Evolutionary conservation across 306 rosid species (phyloP), one percentile per base, ranked within the genome.

Genomic region (Vigna nakashimae): DNA sequence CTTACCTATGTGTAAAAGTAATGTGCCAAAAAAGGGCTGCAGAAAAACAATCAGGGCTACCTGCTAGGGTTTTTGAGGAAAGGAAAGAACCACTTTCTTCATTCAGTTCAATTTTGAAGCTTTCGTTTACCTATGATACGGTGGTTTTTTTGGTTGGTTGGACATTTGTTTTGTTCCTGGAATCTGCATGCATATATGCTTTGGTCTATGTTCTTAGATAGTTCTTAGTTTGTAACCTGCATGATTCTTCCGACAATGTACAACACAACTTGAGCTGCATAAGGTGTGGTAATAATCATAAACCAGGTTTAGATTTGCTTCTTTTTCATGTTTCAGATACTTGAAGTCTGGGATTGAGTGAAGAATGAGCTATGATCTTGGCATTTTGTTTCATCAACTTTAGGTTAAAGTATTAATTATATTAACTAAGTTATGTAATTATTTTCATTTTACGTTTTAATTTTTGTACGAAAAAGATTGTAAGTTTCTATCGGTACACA

Each of bases 1-100:
- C 5, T n/a, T 15, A 1, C 4, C 56, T 15, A 40, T 40, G 46
- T 9, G 46, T 9, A 42, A 42, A 42, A 42, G 46, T 42, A 42
- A 42, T 42, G 46, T 42, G 46, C 20, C 20, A 60, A 60, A 79
- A 60, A 79, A 79, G 71, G 57, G 18, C 69, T 73, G 74, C 74
- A 65, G 32, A 48, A 74, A 65, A 45, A 48, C 6, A 10, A 17
- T 28, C 12, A 28, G 74, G 74, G 69, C 34, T 18, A 38, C 4
- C 40, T 16, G 12, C 42, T 9, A 43, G 34, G 46, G 46, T 42
- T 42, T 50, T 70, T 7, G 12, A 45, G 14, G 12, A 45, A 45
- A 42, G 6, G 14, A 43, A 55, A 45, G 52, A 34, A 34, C 42
- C 66, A 24, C 22, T 46, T 63, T 36, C 32, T 48, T 49, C 32